Conservation (phyloP, 2,329 filamentous ascomycete species). For the Nakataea oryzae region DNA sequence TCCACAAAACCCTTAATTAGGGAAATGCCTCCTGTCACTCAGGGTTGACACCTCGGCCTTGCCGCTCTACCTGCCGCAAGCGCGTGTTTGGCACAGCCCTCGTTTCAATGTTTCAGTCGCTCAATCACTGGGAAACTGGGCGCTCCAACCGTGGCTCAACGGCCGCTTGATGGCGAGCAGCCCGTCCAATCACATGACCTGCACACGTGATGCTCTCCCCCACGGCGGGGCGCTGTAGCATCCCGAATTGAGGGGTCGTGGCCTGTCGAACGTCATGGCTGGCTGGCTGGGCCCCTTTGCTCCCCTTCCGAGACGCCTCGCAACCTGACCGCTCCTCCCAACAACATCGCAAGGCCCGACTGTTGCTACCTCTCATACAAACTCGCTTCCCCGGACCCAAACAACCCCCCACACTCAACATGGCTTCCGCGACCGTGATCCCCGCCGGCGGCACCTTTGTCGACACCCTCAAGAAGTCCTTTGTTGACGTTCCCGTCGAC, state of each 20-base stretch:
- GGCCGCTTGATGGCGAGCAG: not conserved
- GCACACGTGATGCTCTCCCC: not conserved
- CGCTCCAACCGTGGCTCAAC: too few relatives aligned
- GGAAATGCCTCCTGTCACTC: not conserved
- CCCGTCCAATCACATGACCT: not conserved
- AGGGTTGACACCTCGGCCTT: not conserved
- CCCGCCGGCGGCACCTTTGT: slow-evolving; percentile 71
- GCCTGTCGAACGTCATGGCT: not conserved
- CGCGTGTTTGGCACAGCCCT: not conserved
- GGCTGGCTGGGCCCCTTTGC: not conserved
- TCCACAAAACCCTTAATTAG: too few relatives aligned
- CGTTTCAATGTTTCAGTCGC: too few relatives aligned
- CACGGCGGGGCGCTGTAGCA: not conserved
- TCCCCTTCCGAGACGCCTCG: not conserved
- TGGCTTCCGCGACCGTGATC: slow-evolving; percentile 30
- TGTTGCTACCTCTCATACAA: not conserved
- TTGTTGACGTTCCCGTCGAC: slow-evolving; percentile 71
- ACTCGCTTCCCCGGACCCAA: not conserved
- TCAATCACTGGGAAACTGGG: too few relatives aligned
- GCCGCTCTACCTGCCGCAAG: not conserved
- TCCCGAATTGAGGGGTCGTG: not conserved
- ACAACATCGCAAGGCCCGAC: not conserved
- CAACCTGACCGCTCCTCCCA: not conserved
- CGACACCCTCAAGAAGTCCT: slow-evolving; percentile 74
- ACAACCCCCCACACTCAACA: not conserved